Evolutionary conservation across 768 basidiomycete species (phyloP), one percentile per base, ranked within the genome.

Genomic region (Trametes villosa): DNA sequence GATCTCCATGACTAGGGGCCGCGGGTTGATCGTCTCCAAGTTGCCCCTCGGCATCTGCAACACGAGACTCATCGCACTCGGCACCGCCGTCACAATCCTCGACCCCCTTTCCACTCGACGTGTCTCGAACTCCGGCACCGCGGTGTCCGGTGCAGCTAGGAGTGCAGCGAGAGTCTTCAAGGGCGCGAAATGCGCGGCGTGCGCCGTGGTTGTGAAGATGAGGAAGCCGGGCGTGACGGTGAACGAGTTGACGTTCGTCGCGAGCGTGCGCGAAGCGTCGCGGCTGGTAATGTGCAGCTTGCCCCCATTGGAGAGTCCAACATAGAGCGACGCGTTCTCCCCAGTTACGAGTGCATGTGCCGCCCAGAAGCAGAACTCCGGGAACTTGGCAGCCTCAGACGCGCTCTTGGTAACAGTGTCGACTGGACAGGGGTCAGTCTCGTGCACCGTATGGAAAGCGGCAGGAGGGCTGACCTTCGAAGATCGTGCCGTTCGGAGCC

Each of bases 31-130:
- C 1, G 94, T 98, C 77, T 99, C 97, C 61, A 99, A 70, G 74
- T 98, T 98, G 1, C 97, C 97, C 65, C 97, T 78, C 0, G 96
- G 97, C 96, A 98, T 98, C 75, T 99, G 97, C 11, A 99, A 77
- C 0, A 98, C 91, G 33, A 99, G 74, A 66, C 83, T 87, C 92
- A 96, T 98, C 9, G 86, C 77, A 59, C 88, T 94, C 0, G 95
- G 89, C 0, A 97, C 88, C 13, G 89, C 91, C 0, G 89, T 86
- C 4, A 98, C 94, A 33, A 98, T 95, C 59, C 89, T 77, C 8
- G 92, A 88, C 4, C 97, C 97, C 30, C 97, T 79, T 74, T 99
- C 97, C 1, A 98, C 84, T 20, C 91, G 83, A 40, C 96, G 83
- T 12, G 79, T 83, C 69, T 91, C 87, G 86, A 87, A 89, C 22